phyloP scores from a whole-genome alignment of 2,329 filamentous ascomycete species.

The Epicoccum nigrum region DNA sequence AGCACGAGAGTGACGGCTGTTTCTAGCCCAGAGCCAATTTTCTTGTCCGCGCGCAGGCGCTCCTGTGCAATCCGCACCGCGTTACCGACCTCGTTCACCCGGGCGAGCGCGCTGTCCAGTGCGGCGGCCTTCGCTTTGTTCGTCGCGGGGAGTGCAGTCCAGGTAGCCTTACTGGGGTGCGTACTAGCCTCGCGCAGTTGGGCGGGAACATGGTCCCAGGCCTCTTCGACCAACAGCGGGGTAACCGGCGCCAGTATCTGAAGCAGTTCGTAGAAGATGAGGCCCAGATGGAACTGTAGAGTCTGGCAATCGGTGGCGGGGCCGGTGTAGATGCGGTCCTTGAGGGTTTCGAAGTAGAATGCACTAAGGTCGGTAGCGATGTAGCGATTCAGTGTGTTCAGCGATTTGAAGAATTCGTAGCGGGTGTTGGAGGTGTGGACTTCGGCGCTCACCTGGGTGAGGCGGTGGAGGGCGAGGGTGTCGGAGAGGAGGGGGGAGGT shows the following conservation, averaged over 20 bases:
- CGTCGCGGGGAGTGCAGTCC: slow-evolving; percentile 27
- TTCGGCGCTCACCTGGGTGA: slow-evolving; percentile 68
- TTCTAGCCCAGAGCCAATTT: slow-evolving; percentile 80
- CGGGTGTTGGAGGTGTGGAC: slow-evolving; percentile 70
- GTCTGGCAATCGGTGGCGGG: slow-evolving; percentile 66
- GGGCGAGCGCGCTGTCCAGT: slow-evolving; percentile 35
- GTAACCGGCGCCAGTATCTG: slow-evolving; percentile 82
- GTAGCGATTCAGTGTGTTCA: slow-evolving; percentile 78
- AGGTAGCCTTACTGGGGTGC: slow-evolving; percentile 37
- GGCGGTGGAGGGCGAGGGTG: slow-evolving; percentile 76
- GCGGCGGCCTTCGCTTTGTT: slow-evolving; percentile 18
- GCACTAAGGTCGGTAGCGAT: slow-evolving; percentile 82
- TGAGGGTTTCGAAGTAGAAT: slow-evolving; percentile 91
- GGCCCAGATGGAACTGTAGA: slow-evolving; percentile 62
- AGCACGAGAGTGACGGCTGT: slow-evolving; percentile 64
- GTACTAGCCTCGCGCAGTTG: slow-evolving; percentile 58
- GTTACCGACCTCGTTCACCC: slow-evolving; percentile 59
- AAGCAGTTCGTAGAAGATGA: slow-evolving; percentile 74
- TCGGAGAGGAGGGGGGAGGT: slow-evolving; percentile 35
- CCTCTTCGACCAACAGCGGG: slow-evolving; percentile 85
- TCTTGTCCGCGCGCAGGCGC: slow-evolving; percentile 70
- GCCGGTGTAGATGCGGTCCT: slow-evolving; percentile 90
- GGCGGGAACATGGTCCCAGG: slow-evolving; percentile 77
- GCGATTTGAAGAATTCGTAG: slow-evolving; percentile 82
- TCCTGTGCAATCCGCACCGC: slow-evolving; percentile 80